A percentile compares a stretch with the other conserved stretches of the same genome.
Evolutionary conservation across 1,284 basidiomycete genomes (phyloP).

Genomic region (Irpex lacteus): DNA sequence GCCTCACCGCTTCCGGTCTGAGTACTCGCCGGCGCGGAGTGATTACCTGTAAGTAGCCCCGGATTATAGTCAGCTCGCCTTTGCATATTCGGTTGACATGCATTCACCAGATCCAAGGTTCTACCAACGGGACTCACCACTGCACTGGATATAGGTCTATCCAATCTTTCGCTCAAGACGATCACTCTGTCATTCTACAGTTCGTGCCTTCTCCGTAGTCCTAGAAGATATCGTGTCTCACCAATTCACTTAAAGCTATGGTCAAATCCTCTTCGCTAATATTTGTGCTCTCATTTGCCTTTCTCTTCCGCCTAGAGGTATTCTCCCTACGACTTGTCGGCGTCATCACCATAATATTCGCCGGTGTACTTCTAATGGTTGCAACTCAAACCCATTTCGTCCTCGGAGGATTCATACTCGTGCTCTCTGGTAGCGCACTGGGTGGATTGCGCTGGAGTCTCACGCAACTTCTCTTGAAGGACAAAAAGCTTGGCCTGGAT

Average conservation of each 20-base stretch:
- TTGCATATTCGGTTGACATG: not conserved
- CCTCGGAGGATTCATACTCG: conserved; percentile 83
- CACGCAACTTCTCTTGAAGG: conserved; percentile 85
- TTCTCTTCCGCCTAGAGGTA: conserved; percentile 84
- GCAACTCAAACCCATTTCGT: conserved; percentile 91
- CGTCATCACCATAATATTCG: conserved; percentile 88
- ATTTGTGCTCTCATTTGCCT: conserved; percentile 93
- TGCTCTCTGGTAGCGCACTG: conserved; percentile 84
- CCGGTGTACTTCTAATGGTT: conserved; percentile 94
- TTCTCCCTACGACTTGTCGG: conserved; percentile 84
- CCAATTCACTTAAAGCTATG: conserved; percentile 68
- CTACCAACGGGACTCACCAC: conserved; percentile 88
- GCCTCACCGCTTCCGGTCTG: conserved; percentile 68
- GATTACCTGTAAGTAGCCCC: conserved; percentile 76
- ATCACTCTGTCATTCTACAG: conserved; percentile 98
- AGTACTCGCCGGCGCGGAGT: conserved; percentile 55
- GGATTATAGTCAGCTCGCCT: not conserved
- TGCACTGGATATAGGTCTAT: conserved; percentile 91
- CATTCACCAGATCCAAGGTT: conserved; percentile 65
- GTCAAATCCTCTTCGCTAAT: conserved; percentile 97
- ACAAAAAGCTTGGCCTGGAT: conserved; percentile 85
- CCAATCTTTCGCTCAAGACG: conserved; percentile 88
- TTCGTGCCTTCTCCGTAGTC: conserved; percentile 39
- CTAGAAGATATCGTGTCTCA: conserved; percentile 1
- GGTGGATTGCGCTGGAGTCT: conserved; percentile 94